A percentile compares a stretch with the other conserved stretches of the same genome.
These are phyloP conservation scores for Arxiozyma slooffiae DNA, from an alignment of 1,139 yeast genomes.

Conservation along the genomic window DNA sequence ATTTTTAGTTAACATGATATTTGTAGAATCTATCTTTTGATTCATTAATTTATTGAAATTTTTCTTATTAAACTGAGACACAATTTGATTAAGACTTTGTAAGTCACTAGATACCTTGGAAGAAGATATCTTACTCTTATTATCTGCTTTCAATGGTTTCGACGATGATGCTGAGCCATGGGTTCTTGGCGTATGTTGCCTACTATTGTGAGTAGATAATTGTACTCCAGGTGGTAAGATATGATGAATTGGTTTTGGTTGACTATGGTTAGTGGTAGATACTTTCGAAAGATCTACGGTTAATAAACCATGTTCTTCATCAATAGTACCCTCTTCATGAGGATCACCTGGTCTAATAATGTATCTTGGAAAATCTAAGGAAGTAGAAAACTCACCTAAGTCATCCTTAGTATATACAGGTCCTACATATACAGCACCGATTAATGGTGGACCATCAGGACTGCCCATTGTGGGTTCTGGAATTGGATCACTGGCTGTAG, in stretches of 20 bases:
- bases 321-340: slow-evolving; percentile 28
- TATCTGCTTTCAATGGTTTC: neutral
- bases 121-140: neutral
- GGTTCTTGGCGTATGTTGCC: neutral
- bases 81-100: slow-evolving; percentile 1
- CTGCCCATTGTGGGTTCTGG: slow-evolving; percentile 74
- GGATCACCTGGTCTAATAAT: slow-evolving; percentile 37
- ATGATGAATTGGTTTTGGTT: slow-evolving; percentile 1
- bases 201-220: slow-evolving; percentile 2
- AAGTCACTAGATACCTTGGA: neutral
- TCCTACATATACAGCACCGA: slow-evolving; percentile 80
- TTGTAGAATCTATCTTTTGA: neutral
- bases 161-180: neutral
- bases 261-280: neutral
- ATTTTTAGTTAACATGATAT: neutral
- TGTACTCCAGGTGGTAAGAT: neutral
- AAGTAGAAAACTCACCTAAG: slow-evolving; percentile 58
- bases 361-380: slow-evolving; percentile 56
- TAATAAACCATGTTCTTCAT: slow-evolving; percentile 27
- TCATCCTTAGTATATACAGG: slow-evolving; percentile 70
- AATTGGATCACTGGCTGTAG: slow-evolving; percentile 59
- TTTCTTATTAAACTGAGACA: neutral
- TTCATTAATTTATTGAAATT: neutral
- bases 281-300: slow-evolving; percentile 1
- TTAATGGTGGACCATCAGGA: slow-evolving; percentile 81